Evolutionary conservation across 345 rosid genomes (phyloP).

Genomic region (Chamaenerion angustifolium): DNA sequence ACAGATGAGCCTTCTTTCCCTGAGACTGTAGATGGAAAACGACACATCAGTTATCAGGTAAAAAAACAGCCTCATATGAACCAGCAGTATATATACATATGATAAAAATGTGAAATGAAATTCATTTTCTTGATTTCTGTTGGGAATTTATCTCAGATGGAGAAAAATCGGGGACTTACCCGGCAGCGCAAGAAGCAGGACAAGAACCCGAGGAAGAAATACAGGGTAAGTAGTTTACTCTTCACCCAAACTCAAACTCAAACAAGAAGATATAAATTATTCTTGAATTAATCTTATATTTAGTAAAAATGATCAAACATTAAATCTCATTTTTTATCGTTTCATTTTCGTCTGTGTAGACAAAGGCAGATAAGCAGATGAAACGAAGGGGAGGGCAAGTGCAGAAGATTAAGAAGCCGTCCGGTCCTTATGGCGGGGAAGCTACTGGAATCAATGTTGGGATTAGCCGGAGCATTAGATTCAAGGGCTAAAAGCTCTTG

Average conservation of each 20-base stretch:
- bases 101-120: neutral
- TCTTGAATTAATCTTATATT: neutral
- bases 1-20: slow-evolving; percentile 25
- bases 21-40: slow-evolving; percentile 55
- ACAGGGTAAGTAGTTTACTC: slow-evolving; percentile 32
- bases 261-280: neutral
- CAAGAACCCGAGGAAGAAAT: slow-evolving; percentile 81
- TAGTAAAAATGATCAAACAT: neutral
- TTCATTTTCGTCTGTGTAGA: slow-evolving; percentile 17
- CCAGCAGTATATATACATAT: neutral
- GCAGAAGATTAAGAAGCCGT: slow-evolving; percentile 34
- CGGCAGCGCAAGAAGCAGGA: slow-evolving; percentile 40
- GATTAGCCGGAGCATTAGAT: slow-evolving; percentile 50
- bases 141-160: slow-evolving; percentile 27
- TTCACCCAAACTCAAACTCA: neutral
- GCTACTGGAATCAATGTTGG: slow-evolving; percentile 45
- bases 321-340: neutral
- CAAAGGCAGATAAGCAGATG: slow-evolving; percentile 30
- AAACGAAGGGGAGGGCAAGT: slow-evolving; percentile 45
- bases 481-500: slow-evolving; percentile 20
- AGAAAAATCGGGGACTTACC: slow-evolving; percentile 58
- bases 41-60: slow-evolving; percentile 44
- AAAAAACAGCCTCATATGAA: neutral
- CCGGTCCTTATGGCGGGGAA: slow-evolving; percentile 62
- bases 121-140: neutral